A percentile compares a stretch with the other conserved stretches of the same genome.
Evolutionary conservation across 2,329 filamentous ascomycete species (phyloP).

Genomic region (Monosporascus sp.): DNA sequence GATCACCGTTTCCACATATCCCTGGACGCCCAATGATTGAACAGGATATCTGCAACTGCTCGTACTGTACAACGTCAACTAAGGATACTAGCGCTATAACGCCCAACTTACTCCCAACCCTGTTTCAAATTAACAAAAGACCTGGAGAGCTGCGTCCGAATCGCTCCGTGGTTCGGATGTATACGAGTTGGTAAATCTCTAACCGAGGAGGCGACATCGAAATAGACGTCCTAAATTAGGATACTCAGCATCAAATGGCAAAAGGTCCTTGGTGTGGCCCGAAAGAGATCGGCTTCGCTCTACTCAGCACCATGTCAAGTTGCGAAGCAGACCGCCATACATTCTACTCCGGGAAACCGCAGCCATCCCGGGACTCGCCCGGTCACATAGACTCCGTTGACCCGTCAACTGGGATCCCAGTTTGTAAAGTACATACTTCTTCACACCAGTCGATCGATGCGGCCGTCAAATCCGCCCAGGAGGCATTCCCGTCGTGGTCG

Average conservation of each 20-base stretch:
- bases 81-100: too few relatives aligned
- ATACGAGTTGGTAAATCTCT: constrained; percentile 5
- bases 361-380: constrained; percentile 52
- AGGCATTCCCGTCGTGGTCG: constrained; percentile 73
- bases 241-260: too few relatives aligned
- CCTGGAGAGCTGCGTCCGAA: not conserved
- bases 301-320: constrained; percentile 14
- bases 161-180: not conserved
- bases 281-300: not conserved
- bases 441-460: constrained; percentile 62
- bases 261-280: not conserved
- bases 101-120: too few relatives aligned
- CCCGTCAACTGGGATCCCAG: constrained; percentile 62
- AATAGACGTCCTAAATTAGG: too few relatives aligned
- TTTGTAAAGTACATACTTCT: constrained; percentile 69
- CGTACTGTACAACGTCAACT: too few relatives aligned
- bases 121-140: too few relatives aligned
- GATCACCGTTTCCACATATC: too few relatives aligned
- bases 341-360: constrained; percentile 68
- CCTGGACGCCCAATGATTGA: not conserved
- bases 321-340: constrained; percentile 47
- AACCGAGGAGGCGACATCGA: too few relatives aligned
- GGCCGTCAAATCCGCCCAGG: constrained; percentile 64
- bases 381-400: constrained; percentile 67
- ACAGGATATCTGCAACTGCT: too few relatives aligned